A percentile compares a stretch with the other conserved stretches of the same genome.
These are phyloP conservation scores for Neofusicoccum sp. DNA, from an alignment of 2,329 filamentous ascomycete genomes.

Conservation along the genomic window DNA sequence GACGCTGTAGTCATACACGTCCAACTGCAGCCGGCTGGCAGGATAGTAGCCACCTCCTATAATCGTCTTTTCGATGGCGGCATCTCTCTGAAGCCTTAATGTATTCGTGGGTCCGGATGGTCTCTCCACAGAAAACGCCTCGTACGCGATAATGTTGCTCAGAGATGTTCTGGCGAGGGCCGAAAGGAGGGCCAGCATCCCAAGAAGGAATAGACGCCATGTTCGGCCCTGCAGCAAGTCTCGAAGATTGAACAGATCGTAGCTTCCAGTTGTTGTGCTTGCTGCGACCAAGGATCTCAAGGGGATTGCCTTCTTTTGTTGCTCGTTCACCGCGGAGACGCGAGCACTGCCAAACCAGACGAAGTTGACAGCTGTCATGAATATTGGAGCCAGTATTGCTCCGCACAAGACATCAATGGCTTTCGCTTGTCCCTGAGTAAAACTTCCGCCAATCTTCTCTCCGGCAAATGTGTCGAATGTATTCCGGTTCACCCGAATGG, in stretches of 20 bases:
- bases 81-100: not conserved
- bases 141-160: constrained; percentile 25
- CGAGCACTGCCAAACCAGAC: constrained; percentile 26
- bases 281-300: constrained; percentile 19
- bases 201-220: constrained; percentile 18
- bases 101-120: not conserved
- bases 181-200: constrained; percentile 16
- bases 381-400: constrained; percentile 24
- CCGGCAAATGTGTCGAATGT: constrained; percentile 6
- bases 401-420: constrained; percentile 26
- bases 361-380: constrained; percentile 24
- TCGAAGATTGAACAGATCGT: constrained; percentile 21
- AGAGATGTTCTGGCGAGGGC: constrained; percentile 20
- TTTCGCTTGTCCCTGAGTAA: constrained; percentile 26
- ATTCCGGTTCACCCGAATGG: not conserved
- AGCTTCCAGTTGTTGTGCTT: constrained; percentile 22
- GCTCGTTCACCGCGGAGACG: constrained; percentile 25
- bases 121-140: constrained; percentile 10
- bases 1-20: not conserved
- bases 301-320: constrained; percentile 3
- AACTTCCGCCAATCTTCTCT: constrained; percentile 23
- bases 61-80: not conserved
- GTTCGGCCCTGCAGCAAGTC: constrained; percentile 17
- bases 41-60: not conserved
- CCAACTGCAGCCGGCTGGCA: not conserved